Evolutionary conservation across 495 filamentous ascomycete species (phyloP).

Genomic region (Penicillium coprophilum): DNA sequence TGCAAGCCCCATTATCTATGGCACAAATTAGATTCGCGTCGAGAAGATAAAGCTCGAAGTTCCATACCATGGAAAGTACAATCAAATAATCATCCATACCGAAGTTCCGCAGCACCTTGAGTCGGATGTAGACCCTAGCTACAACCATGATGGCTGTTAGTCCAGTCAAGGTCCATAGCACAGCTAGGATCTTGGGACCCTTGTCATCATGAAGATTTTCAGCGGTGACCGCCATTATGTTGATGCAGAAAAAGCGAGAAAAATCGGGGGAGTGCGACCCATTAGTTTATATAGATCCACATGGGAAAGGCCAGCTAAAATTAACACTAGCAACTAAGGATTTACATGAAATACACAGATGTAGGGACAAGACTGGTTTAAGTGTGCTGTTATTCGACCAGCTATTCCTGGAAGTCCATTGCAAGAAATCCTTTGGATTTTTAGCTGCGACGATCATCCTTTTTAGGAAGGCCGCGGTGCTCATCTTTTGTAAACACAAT

Average conservation of each 20-base stretch:
- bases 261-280: background rate
- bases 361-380: background rate
- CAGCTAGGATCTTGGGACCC: slow-evolving; percentile 43
- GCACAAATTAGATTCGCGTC: background rate
- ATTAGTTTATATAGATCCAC: background rate
- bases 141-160: slow-evolving; percentile 35
- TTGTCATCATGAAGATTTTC: slow-evolving; percentile 28
- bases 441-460: background rate
- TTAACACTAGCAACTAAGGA: background rate
- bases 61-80: slow-evolving; percentile 39
- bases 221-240: slow-evolving; percentile 10
- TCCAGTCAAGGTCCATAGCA: slow-evolving; percentile 39
- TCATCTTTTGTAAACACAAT: background rate
- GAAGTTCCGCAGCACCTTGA: slow-evolving; percentile 40
- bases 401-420: background rate
- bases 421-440: background rate
- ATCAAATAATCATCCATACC: slow-evolving; percentile 55
- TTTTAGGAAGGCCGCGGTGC: background rate
- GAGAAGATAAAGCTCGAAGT: background rate
- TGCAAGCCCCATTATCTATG: slow-evolving; percentile 19
- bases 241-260: background rate
- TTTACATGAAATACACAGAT: background rate
- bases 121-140: slow-evolving; percentile 49
- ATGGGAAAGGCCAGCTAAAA: background rate
- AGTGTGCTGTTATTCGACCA: background rate